Conservation (phyloP, 345 rosid species). For the Arabidopsis suecica region DNA sequence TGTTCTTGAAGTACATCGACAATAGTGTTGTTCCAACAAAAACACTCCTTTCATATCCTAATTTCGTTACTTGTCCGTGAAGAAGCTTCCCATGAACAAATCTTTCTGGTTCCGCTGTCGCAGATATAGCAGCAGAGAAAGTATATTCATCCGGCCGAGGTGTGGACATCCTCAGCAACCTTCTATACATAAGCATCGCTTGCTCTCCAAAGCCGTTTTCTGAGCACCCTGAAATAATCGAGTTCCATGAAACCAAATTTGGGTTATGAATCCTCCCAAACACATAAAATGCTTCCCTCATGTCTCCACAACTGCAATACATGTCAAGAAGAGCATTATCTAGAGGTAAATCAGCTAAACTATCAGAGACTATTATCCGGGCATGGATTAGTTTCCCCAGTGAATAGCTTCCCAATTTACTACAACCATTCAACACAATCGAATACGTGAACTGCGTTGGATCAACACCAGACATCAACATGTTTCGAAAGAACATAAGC, state of each 20-base stretch:
- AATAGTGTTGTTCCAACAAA: conserved; percentile 70
- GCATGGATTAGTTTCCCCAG: conserved; percentile 64
- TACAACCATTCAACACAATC: conserved; percentile 69
- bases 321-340: conserved; percentile 84
- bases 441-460: conserved; percentile 78
- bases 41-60: conserved; percentile 58
- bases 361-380: conserved; percentile 51
- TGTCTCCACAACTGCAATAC: conserved; percentile 73
- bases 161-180: conserved; percentile 45
- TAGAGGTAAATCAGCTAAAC: conserved; percentile 67
- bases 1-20: conserved; percentile 75
- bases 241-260: conserved; percentile 84
- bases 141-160: conserved; percentile 82
- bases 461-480: conserved; percentile 59
- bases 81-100: conserved; percentile 62
- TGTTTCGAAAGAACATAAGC: conserved; percentile 49
- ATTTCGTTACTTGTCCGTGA: conserved; percentile 63
- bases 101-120: conserved; percentile 48
- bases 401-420: conserved; percentile 54
- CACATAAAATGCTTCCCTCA: conserved; percentile 48
- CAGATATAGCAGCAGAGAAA: conserved; percentile 70
- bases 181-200: conserved; percentile 61
- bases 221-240: conserved; percentile 71
- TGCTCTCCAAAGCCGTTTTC: conserved; percentile 62
- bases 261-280: conserved; percentile 56